These are phyloP conservation scores for Priceomyces castillae DNA, from an alignment of 805 yeast species.

Conservation along the genomic window DNA sequence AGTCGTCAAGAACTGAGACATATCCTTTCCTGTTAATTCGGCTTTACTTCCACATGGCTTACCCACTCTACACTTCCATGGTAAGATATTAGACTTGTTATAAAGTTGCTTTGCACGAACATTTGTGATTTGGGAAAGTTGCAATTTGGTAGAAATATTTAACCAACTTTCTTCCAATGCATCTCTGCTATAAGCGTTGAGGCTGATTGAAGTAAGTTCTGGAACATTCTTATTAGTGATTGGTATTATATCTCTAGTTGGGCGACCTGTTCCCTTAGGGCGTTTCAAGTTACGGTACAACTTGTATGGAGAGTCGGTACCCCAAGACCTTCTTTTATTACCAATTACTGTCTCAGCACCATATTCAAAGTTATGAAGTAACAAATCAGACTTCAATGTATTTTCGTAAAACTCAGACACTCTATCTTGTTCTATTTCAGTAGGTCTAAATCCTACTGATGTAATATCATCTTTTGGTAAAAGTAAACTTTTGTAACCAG, in stretches of 20 bases:
- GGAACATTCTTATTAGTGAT: constrained; percentile 73
- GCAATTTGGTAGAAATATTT: constrained; percentile 73
- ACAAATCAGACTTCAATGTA: constrained; percentile 71
- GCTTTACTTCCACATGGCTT: constrained; percentile 90
- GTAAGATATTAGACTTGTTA: constrained; percentile 75
- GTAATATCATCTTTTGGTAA: constrained; percentile 70
- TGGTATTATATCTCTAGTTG: constrained; percentile 71
- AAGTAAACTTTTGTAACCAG: constrained; percentile 67
- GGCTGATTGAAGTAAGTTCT: constrained; percentile 57
- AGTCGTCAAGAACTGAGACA: constrained; percentile 82
- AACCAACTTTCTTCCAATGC: constrained; percentile 69
- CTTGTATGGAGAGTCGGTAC: constrained; percentile 83
- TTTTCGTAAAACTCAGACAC: constrained; percentile 71
- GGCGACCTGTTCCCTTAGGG: constrained; percentile 72
- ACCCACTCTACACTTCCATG: constrained; percentile 85
- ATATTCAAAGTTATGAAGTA: constrained; percentile 76
- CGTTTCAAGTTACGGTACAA: constrained; percentile 73
- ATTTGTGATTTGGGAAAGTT: constrained; percentile 93
- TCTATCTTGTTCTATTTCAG: constrained; percentile 74
- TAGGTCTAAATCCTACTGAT: constrained; percentile 76
- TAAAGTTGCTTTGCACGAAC: constrained; percentile 70
- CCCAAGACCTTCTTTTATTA: constrained; percentile 78
- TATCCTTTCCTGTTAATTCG: constrained; percentile 70
- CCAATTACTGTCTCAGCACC: constrained; percentile 56
- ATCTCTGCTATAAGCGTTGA: constrained; percentile 74